Conservation (phyloP, 495 filamentous ascomycete genomes). For the Aspergillus leporis region DNA sequence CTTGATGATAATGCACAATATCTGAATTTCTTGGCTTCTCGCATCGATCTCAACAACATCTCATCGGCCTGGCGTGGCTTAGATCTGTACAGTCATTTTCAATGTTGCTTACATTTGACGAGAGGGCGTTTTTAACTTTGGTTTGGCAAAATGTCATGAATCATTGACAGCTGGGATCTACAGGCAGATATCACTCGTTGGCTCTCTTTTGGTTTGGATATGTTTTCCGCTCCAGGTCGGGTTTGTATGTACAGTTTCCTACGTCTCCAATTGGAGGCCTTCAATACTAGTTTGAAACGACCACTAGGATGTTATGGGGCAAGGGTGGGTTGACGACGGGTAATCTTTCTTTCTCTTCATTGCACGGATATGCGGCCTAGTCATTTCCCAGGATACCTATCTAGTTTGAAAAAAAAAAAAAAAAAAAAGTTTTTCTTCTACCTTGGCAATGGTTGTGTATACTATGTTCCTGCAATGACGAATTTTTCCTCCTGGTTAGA, state of each 20-base stretch:
- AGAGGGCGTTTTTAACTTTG: conserved; percentile 26
- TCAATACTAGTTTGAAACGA: neutral
- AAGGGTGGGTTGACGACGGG: neutral
- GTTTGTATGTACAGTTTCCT: conserved; percentile 13
- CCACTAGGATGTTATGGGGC: neutral
- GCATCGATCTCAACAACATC: conserved; percentile 7
- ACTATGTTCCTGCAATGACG: neutral
- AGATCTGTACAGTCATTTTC: conserved; percentile 24
- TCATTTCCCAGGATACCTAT: neutral
- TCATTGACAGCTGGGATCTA: conserved; percentile 1
- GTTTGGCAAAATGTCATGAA: conserved; percentile 1
- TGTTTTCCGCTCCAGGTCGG: neutral
- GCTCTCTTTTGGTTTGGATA: conserved; percentile 2
- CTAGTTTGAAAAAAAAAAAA: neutral
- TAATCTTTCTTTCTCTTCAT: neutral
- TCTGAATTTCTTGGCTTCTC: conserved; percentile 1
- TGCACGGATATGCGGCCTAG: neutral
- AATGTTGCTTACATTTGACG: conserved; percentile 24
- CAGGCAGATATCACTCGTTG: conserved; percentile 1
- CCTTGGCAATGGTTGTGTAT: neutral
- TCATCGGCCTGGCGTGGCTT: conserved; percentile 16
- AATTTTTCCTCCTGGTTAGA: neutral
- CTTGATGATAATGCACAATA: conserved; percentile 1
- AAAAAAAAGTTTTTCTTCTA: conserved; percentile 1
- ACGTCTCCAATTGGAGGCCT: neutral